A percentile compares a stretch with the other conserved stretches of the same genome.
Conservation (phyloP, 345 rosid genomes). For the Passiflora organensis region DNA sequence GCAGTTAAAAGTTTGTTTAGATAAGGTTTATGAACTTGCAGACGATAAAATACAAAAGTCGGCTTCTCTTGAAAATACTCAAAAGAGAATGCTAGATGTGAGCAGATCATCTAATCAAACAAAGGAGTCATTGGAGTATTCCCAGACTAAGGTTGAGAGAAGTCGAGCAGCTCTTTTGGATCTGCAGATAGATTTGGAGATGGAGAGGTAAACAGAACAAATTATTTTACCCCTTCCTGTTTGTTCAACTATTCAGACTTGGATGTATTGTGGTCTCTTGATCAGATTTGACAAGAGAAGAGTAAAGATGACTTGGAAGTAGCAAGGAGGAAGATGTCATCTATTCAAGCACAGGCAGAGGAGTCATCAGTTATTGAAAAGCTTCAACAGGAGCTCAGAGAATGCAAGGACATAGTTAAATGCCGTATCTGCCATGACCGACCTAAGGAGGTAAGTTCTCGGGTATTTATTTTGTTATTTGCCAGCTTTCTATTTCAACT, state of each 20-base stretch:
- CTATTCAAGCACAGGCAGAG: constrained; percentile 54
- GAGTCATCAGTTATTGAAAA: constrained; percentile 67
- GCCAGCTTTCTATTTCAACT: too few relatives aligned
- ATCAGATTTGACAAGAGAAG: constrained; percentile 75
- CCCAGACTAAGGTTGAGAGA: constrained; percentile 52
- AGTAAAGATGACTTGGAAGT: constrained; percentile 70
- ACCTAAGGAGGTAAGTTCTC: constrained; percentile 67
- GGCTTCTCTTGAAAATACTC: constrained; percentile 44
- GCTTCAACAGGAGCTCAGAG: constrained; percentile 71
- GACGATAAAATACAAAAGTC: constrained; percentile 61
- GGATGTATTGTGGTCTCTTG: constrained; percentile 7
- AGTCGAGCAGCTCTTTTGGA: constrained; percentile 46
- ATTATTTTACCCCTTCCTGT: background rate
- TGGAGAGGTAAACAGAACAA: constrained; percentile 54
- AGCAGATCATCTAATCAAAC: constrained; percentile 53
- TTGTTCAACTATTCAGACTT: constrained; percentile 5
- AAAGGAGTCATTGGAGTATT: constrained; percentile 58
- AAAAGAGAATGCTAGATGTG: constrained; percentile 55
- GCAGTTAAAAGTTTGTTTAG: constrained; percentile 69
- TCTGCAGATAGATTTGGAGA: constrained; percentile 58
- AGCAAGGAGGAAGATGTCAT: constrained; percentile 54
- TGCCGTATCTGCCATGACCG: constrained; percentile 83
- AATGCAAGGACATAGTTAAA: constrained; percentile 85
- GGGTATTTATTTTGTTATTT: background rate
- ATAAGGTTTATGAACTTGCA: constrained; percentile 65